A percentile compares a stretch with the other conserved stretches of the same genome.
phyloP scores from a whole-genome alignment of 2,329 filamentous ascomycete species.

The Fusarium sp. region DNA sequence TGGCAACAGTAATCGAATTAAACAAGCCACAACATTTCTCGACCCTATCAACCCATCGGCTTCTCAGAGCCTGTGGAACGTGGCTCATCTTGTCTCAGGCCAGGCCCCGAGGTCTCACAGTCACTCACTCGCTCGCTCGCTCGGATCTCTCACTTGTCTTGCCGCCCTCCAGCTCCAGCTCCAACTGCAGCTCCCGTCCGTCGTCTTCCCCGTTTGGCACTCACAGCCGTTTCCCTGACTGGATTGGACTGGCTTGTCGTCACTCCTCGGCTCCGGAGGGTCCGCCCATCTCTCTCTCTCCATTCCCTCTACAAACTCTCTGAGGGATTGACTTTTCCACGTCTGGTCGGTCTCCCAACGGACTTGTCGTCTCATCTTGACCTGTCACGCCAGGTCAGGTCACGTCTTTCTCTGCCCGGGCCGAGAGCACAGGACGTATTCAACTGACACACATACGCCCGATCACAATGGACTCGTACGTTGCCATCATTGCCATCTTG shows the following conservation, averaged over 20 bases:
- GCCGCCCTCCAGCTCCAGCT: background rate
- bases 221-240: constrained; percentile 14
- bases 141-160: constrained; percentile 10
- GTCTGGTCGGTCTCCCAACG: background rate
- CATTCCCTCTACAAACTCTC: constrained; percentile 20
- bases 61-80: constrained; percentile 21
- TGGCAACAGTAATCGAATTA: constrained; percentile 9
- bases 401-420: constrained; percentile 39
- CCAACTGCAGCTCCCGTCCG: no score
- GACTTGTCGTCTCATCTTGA: constrained; percentile 24
- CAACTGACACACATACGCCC: constrained; percentile 38
- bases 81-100: constrained; percentile 31
- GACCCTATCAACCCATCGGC: background rate
- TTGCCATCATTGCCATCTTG: constrained; percentile 23
- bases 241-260: constrained; percentile 22
- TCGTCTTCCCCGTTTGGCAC: background rate
- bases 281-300: constrained; percentile 22
- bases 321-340: constrained; percentile 11
- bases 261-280: constrained; percentile 27
- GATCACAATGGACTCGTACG: constrained; percentile 46
- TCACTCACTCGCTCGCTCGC: constrained; percentile 4
- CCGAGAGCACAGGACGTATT: constrained; percentile 38
- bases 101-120: constrained; percentile 17
- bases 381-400: constrained; percentile 36
- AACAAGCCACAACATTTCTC: constrained; percentile 35